phyloP scores from a whole-genome alignment of 2,329 filamentous ascomycete species.

The Colletotrichum theobromicola region DNA sequence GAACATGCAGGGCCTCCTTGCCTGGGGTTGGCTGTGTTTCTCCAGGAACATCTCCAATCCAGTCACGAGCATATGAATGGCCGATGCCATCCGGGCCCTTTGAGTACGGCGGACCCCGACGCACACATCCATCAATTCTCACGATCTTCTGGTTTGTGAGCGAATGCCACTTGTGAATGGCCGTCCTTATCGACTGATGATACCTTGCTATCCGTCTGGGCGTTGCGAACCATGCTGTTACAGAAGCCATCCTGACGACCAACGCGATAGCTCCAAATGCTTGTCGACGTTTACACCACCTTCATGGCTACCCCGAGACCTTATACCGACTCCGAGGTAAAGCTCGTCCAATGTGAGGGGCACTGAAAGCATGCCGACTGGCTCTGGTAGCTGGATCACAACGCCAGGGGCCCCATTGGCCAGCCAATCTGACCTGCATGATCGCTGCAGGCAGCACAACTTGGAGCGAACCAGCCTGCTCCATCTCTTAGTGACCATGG shows the following conservation, averaged over 20 bases:
- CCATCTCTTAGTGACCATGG: background rate
- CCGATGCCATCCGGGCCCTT: background rate
- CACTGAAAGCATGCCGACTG: background rate
- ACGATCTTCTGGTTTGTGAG: background rate
- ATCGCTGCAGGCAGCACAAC: background rate
- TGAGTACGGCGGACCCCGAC: background rate
- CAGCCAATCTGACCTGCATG: background rate
- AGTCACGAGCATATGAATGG: background rate
- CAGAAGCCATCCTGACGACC: background rate
- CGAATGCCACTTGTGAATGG: background rate
- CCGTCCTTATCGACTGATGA: background rate
- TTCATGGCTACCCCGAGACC: background rate
- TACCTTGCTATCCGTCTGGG: background rate
- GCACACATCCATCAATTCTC: background rate
- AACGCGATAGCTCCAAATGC: background rate
- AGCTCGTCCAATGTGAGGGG: background rate
- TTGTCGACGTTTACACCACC: background rate
- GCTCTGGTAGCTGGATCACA: background rate
- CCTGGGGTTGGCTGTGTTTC: background rate
- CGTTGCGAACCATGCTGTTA: background rate
- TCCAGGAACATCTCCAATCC: background rate
- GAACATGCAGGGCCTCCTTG: background rate
- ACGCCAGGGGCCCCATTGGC: background rate
- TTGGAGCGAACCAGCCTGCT: background rate
- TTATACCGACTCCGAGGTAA: background rate